Evolutionary conservation across 1,284 basidiomycete species (phyloP).

Genomic region (Trichosporon sp.): DNA sequence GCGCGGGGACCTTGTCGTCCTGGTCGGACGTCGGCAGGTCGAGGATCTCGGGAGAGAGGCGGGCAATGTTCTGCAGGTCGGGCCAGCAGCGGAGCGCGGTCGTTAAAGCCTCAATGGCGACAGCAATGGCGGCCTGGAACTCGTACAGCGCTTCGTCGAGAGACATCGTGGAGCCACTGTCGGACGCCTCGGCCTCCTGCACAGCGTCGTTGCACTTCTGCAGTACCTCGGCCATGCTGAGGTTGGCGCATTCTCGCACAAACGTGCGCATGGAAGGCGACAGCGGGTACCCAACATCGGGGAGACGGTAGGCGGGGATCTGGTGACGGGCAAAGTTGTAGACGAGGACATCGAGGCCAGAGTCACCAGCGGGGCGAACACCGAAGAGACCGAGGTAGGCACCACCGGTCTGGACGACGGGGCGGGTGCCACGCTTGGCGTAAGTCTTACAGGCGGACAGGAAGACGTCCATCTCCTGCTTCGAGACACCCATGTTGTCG

Average conservation of each 20-base stretch:
- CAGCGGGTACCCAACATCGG: conserved; percentile 58
- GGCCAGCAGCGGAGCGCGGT: conserved; percentile 59
- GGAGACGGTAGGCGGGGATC: conserved; percentile 61
- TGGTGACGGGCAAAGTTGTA: conserved; percentile 62
- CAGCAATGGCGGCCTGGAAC: conserved; percentile 59
- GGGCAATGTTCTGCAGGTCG: conserved; percentile 55
- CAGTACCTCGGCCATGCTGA: conserved; percentile 58
- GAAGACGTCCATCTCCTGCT: conserved; percentile 59
- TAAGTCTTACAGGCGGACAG: conserved; percentile 60
- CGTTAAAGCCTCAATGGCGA: conserved; percentile 59
- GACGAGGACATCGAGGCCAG: conserved; percentile 58
- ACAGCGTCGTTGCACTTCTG: conserved; percentile 56
- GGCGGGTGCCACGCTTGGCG: conserved; percentile 59
- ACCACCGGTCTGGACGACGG: conserved; percentile 60
- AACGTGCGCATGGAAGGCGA: conserved; percentile 56
- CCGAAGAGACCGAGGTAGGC: conserved; percentile 61
- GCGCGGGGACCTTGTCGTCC: conserved; percentile 52
- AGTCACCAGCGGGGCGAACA: conserved; percentile 56
- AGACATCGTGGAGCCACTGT: conserved; percentile 41
- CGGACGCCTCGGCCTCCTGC: conserved; percentile 47
- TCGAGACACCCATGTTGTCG: conserved; percentile 58
- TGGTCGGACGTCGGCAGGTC: conserved; percentile 56
- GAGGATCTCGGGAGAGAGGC: conserved; percentile 59
- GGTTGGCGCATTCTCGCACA: conserved; percentile 55
- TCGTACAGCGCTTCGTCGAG: conserved; percentile 58